Base-by-base conservation (phyloP, 1,284 basidiomycete genomes). In the Blastosporella zonata region DNA sequence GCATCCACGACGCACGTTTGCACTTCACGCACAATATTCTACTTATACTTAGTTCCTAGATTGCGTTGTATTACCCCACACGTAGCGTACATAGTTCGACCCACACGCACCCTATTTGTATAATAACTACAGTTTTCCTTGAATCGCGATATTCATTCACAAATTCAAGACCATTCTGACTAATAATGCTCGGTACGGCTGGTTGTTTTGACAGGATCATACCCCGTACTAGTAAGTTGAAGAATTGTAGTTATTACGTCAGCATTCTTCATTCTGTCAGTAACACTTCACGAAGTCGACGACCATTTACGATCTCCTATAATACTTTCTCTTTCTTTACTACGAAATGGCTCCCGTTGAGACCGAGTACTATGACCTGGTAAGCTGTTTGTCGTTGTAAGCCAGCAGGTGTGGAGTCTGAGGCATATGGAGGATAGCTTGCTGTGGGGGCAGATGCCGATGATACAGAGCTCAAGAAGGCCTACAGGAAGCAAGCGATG, bases 401-500 rank as follows among this genome's bases (percentile, higher is more conserved):
- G 20, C 13, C 4, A 27, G 6, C 21, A 22, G n/a, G 17, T 37
- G 7, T 27, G 25, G 23, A 42, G 27, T 46, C 38, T 47, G n/a
- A 49, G 35, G 17, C 21, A 29, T 43, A 33, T 49, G 33, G 36
- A 18, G 15, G 47, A 33, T 59, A 78, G 76, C 68, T 78, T 20
- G 74, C 65, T 20, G 76, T 78, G 18, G 55, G 64, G 2, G 66
- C 69, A 39, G 75, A 78, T 62, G 74, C 69, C 44, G 70, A 77
- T 55, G 90, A 92, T 57, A 84, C 82, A 3, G 82, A 88, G 51
- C 71, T 97, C 59, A 99, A 98, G 77, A 97, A 95, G 73, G 93
- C 92, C 1, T 98, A 98, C 70, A 78, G 96, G 56, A 97, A 91
- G 68, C 86, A 90, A 55, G 95, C 96, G 18, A 95, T 98, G 78